These are phyloP conservation scores for Phytophthora nicotianae DNA, from an alignment of 352 stramenopile species.

Conservation along the genomic window DNA sequence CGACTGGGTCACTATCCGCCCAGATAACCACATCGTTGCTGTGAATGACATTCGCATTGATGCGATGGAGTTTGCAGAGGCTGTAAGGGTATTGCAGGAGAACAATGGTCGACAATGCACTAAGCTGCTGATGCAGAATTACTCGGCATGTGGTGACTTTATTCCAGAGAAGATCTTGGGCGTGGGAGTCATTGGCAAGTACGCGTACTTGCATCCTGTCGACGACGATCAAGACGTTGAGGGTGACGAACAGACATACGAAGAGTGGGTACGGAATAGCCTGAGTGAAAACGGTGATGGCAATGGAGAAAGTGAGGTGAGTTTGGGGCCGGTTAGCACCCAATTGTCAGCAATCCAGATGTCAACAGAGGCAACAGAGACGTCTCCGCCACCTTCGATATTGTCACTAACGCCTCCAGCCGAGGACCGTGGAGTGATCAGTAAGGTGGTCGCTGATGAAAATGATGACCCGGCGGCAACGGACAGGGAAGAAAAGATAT, in stretches of 20 bases:
- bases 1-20: slow-evolving; percentile 78
- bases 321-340: slow-evolving; percentile 19
- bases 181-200: slow-evolving; percentile 80
- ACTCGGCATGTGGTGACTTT: slow-evolving; percentile 84
- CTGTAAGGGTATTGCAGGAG: slow-evolving; percentile 80
- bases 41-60: slow-evolving; percentile 89
- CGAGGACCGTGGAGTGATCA: slow-evolving; percentile 30
- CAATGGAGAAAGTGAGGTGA: slow-evolving; percentile 7
- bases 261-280: slow-evolving; percentile 62
- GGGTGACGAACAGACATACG: slow-evolving; percentile 53
- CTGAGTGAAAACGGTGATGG: slow-evolving; percentile 31
- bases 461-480: slow-evolving; percentile 46
- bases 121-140: slow-evolving; percentile 90
- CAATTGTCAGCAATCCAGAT: slow-evolving; percentile 23
- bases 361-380: slow-evolving; percentile 16
- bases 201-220: slow-evolving; percentile 73
- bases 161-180: slow-evolving; percentile 89
- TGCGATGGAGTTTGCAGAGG: slow-evolving; percentile 79
- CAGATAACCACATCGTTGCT: slow-evolving; percentile 88
- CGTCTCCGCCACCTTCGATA: slow-evolving; percentile 6
- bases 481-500: slow-evolving; percentile 61
- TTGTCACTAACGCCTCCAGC: slow-evolving; percentile 7
- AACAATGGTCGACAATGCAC: slow-evolving; percentile 89
- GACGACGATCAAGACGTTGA: slow-evolving; percentile 46
- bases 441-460: slow-evolving; percentile 35